phyloP scores from a whole-genome alignment of 164 flowering plant genomes.

The Liriodendron chinense region DNA sequence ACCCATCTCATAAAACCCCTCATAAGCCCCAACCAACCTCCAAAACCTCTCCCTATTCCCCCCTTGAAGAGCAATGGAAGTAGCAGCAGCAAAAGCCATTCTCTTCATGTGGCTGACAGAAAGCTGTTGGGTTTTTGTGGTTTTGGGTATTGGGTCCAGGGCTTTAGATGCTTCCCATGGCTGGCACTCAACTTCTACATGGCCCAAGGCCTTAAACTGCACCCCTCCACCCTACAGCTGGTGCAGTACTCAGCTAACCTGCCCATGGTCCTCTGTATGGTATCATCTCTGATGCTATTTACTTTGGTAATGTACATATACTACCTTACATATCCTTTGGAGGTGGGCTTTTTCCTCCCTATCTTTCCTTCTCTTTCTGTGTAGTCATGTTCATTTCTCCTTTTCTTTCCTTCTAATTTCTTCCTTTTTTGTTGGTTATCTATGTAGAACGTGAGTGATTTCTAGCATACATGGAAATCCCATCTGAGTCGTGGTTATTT shows the following conservation, averaged over 20 bases:
- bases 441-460: neutral
- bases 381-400: neutral
- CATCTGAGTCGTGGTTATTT: neutral
- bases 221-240: conserved; percentile 79
- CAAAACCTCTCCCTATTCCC: conserved; percentile 7
- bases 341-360: conserved; percentile 41
- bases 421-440: too few species aligned
- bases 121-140: conserved; percentile 69
- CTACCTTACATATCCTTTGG: conserved; percentile 87
- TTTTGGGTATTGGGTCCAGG: conserved; percentile 87
- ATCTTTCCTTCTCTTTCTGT: neutral
- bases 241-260: conserved; percentile 67
- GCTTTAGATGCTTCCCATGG: conserved; percentile 98
- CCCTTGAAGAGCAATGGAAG: conserved; percentile 16
- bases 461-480: neutral
- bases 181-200: conserved; percentile 76
- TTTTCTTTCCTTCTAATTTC: too few species aligned
- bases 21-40: conserved; percentile 15
- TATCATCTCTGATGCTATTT: conserved; percentile 80
- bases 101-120: conserved; percentile 23
- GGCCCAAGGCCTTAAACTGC: conserved; percentile 56
- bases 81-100: conserved; percentile 13
- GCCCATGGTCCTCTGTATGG: conserved; percentile 97
- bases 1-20: conserved; percentile 21
- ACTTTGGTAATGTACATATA: conserved; percentile 61